Evolutionary conservation across 2,329 filamentous ascomycete genomes (phyloP).

Genomic region (Spiromastix sp.): DNA sequence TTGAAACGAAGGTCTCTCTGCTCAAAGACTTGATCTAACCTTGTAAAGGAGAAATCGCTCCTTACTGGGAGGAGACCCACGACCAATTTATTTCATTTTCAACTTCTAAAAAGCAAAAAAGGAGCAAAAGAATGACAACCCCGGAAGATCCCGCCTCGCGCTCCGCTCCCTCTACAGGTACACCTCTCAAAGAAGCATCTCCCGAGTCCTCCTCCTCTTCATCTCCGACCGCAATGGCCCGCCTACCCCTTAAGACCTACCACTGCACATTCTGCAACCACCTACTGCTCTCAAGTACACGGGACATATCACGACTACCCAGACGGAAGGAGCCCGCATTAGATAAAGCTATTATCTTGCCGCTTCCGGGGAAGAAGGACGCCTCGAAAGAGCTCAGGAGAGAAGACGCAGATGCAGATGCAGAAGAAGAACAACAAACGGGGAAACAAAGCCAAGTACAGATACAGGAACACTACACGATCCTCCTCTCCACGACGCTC

Average conservation of each 20-base stretch:
- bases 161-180: too few species aligned
- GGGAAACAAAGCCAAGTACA: slow-evolving; percentile 10
- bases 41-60: too few species aligned
- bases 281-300: slow-evolving; percentile 51
- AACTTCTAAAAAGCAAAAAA: too few species aligned
- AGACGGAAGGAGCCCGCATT: slow-evolving; percentile 38
- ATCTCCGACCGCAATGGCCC: slow-evolving; percentile 1
- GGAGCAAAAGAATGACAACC: too few species aligned
- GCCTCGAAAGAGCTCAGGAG: too few species aligned
- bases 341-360: slow-evolving; percentile 49
- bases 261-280: slow-evolving; percentile 55
- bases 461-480: slow-evolving; percentile 31
- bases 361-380: slow-evolving; percentile 30
- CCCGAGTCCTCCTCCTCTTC: too few species aligned
- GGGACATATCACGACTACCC: slow-evolving; percentile 38
- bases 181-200: too few species aligned
- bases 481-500: slow-evolving; percentile 40
- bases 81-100: too few species aligned
- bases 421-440: slow-evolving; percentile 9
- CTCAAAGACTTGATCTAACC: too few species aligned
- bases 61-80: too few species aligned
- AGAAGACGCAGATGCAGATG: slow-evolving; percentile 13
- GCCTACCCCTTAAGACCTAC: slow-evolving; percentile 39
- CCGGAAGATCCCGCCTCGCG: too few species aligned
- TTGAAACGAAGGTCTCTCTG: too few species aligned